A percentile compares a stretch with the other conserved stretches of the same genome.
Evolutionary conservation across 2,329 filamentous ascomycete genomes (phyloP).

Genomic region (Coleophoma cylindrospora): DNA sequence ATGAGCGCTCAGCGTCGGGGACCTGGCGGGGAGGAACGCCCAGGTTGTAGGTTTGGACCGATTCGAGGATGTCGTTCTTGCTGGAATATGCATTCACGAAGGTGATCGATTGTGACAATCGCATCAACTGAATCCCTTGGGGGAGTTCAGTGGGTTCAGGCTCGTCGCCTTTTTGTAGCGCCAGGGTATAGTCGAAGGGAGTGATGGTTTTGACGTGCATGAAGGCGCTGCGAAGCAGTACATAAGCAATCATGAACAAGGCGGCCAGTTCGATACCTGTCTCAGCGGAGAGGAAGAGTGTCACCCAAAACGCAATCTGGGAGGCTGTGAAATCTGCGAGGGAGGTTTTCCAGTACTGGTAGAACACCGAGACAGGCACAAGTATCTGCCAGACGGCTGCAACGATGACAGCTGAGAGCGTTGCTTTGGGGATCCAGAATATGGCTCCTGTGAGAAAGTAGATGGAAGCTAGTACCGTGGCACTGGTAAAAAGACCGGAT

Average conservation of each 20-base stretch:
- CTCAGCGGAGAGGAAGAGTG: constrained; percentile 57
- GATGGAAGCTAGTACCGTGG: constrained; percentile 58
- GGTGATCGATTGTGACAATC: constrained; percentile 4
- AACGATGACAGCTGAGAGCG: constrained; percentile 56
- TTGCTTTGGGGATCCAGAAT: constrained; percentile 64
- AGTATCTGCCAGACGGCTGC: constrained; percentile 10
- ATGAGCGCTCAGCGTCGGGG: not conserved
- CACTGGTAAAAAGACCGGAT: constrained; percentile 54
- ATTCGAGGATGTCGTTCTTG: constrained; percentile 5
- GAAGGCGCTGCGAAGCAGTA: constrained; percentile 6
- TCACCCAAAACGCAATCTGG: constrained; percentile 62
- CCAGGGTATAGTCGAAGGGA: not conserved
- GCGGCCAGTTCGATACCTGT: constrained; percentile 33
- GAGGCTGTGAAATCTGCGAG: constrained; percentile 59
- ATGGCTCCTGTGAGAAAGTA: constrained; percentile 57
- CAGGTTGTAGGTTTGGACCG: constrained; percentile 1
- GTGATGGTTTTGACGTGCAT: not conserved
- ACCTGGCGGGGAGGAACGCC: not conserved
- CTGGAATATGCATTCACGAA: constrained; percentile 8
- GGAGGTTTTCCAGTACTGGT: constrained; percentile 59
- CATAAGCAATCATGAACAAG: constrained; percentile 7
- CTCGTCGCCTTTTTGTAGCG: not conserved
- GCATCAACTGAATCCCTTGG: not conserved
- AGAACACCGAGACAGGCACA: constrained; percentile 22
- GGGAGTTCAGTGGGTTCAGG: not conserved